Evolutionary conservation across 2,329 filamentous ascomycete species (phyloP).

Genomic region (Zarea fungicola): DNA sequence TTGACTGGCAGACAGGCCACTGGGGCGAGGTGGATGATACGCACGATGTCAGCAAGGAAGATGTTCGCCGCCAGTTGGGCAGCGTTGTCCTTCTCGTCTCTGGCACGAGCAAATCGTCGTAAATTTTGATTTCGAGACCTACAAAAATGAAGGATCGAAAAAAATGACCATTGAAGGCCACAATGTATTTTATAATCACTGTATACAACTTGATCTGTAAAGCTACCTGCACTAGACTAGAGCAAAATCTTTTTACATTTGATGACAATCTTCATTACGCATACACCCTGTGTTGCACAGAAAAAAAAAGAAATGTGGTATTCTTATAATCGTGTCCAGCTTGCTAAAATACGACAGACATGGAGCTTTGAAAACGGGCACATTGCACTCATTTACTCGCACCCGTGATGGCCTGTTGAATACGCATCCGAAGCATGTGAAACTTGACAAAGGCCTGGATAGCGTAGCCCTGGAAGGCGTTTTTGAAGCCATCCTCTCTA

Average conservation of each 20-base stretch:
- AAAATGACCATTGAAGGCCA: neutral
- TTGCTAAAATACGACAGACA: too few species aligned
- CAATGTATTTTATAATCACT: slow-evolving; percentile 2
- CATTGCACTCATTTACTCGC: neutral
- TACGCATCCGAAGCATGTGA: slow-evolving; percentile 7
- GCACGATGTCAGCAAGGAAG: slow-evolving; percentile 92
- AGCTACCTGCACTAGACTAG: neutral
- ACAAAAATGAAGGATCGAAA: neutral
- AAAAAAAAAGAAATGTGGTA: neutral
- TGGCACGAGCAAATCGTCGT: slow-evolving; percentile 38
- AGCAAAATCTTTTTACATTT: neutral
- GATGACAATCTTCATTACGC: neutral
- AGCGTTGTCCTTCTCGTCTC: slow-evolving; percentile 79
- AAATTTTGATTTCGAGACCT: neutral
- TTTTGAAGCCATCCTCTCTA: slow-evolving; percentile 5
- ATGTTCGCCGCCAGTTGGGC: slow-evolving; percentile 80
- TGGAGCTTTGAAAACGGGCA: too few species aligned
- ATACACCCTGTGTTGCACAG: too few species aligned
- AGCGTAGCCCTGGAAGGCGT: slow-evolving; percentile 3
- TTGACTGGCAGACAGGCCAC: slow-evolving; percentile 80
- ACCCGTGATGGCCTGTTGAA: neutral
- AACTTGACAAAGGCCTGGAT: slow-evolving; percentile 4
- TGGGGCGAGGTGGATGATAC: slow-evolving; percentile 99
- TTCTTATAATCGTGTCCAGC: too few species aligned
- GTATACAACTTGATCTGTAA: slow-evolving; percentile 3